phyloP scores from a whole-genome alignment of 805 yeast species.

The Starmerella geochares region DNA sequence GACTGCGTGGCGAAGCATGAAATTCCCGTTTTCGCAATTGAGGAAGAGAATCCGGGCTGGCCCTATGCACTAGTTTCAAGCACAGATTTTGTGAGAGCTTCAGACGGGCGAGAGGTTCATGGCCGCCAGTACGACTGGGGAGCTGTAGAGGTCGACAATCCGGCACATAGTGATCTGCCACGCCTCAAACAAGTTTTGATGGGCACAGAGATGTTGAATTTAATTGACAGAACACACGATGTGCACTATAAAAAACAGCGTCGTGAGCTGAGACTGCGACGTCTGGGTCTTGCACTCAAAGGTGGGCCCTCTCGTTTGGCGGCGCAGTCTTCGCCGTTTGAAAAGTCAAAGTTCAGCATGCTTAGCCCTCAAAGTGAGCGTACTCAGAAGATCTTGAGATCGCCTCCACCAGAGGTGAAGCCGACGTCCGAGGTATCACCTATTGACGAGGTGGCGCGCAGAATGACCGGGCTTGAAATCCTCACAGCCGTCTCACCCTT shows the following conservation, averaged over 20 bases:
- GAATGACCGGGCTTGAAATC: constrained; percentile 14
- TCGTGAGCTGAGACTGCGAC: constrained; percentile 24
- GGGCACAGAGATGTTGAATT: constrained; percentile 74
- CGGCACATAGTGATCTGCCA: constrained; percentile 73
- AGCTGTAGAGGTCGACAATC: constrained; percentile 76
- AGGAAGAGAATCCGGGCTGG: constrained; percentile 45
- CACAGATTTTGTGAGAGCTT: constrained; percentile 47
- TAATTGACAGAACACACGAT: constrained; percentile 70
- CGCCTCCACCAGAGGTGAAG: neutral
- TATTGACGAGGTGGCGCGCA: neutral
- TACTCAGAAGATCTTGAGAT: neutral
- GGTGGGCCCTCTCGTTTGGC: no score
- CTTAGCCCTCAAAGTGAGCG: neutral
- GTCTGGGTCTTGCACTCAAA: constrained; percentile 20
- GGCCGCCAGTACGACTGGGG: constrained; percentile 93
- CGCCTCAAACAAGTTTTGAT: constrained; percentile 67
- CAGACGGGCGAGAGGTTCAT: constrained; percentile 53
- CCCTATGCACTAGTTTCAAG: constrained; percentile 62
- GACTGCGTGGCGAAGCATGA: constrained; percentile 75
- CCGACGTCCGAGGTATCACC: neutral
- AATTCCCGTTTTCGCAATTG: constrained; percentile 60
- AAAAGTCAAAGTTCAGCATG: neutral
- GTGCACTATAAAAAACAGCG: constrained; percentile 73
- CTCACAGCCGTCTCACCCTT: constrained; percentile 14
- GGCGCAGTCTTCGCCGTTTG: neutral